Evolutionary conservation across 768 basidiomycete genomes (phyloP).

Genomic region (Auriscalpium orientale): DNA sequence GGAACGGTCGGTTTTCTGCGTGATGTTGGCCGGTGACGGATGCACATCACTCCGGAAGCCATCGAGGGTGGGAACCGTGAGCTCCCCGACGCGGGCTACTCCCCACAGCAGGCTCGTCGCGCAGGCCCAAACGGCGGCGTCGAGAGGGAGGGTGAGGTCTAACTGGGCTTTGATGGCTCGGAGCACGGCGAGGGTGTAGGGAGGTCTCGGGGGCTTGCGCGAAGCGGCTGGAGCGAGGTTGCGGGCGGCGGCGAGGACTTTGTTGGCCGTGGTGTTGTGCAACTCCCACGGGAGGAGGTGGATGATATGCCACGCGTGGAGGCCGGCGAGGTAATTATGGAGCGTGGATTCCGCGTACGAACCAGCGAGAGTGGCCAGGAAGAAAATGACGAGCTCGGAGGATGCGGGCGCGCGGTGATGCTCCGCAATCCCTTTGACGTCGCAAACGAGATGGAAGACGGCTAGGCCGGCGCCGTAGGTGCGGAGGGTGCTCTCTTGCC

Average conservation of each 20-base stretch:
- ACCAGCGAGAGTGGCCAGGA: too few species aligned
- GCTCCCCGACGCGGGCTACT: neutral
- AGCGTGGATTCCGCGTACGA: conserved; percentile 20
- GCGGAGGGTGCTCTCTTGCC: conserved; percentile 25
- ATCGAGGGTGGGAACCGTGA: neutral
- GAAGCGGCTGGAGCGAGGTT: conserved; percentile 24
- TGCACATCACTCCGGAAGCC: too few species aligned
- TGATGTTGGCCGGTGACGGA: neutral
- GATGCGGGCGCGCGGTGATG: conserved; percentile 8
- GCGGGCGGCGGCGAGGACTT: conserved; percentile 25
- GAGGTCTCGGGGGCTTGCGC: conserved; percentile 21
- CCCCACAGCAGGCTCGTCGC: conserved; percentile 19
- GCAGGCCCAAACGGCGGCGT: conserved; percentile 30
- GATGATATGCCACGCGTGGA: conserved; percentile 40
- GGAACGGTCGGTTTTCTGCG: neutral
- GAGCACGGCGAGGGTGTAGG: conserved; percentile 24
- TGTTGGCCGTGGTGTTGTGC: conserved; percentile 20
- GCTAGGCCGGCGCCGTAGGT: conserved; percentile 33
- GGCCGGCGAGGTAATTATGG: conserved; percentile 28
- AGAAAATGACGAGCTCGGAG: too few species aligned
- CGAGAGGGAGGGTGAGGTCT: conserved; percentile 21
- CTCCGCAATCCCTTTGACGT: conserved; percentile 25
- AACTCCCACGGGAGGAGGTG: conserved; percentile 30
- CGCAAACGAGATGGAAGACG: conserved; percentile 33
- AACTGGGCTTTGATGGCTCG: conserved; percentile 11